phyloP scores from a whole-genome alignment of 2,329 filamentous ascomycete genomes.

The Phymatotrichopsis omnivora region DNA sequence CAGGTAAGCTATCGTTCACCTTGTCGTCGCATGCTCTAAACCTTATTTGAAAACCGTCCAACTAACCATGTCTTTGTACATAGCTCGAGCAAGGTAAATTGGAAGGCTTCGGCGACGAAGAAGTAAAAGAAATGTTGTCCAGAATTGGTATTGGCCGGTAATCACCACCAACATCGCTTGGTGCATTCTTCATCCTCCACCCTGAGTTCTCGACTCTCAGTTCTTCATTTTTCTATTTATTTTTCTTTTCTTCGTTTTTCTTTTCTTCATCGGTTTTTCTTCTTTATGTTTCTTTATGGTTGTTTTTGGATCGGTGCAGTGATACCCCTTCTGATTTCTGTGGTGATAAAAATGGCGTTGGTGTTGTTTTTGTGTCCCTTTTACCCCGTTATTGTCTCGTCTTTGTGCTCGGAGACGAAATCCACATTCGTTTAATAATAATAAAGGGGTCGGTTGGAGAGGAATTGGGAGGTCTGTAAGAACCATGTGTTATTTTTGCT shows the following conservation, averaged over 20 bases:
- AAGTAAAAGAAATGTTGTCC: constrained; percentile 20
- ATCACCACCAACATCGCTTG: constrained; percentile 1
- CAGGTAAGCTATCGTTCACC: constrained; percentile 11
- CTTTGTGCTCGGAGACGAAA: too few species aligned
- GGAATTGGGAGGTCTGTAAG: too few species aligned
- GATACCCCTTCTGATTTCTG: too few species aligned
- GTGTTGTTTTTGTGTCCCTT: too few species aligned
- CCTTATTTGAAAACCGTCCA: background rate
- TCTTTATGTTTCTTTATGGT: constrained; percentile 10
- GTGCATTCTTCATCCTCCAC: background rate
- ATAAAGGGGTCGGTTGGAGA: too few species aligned
- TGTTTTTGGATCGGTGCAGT: too few species aligned
- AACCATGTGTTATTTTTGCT: too few species aligned
- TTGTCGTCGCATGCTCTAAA: too few species aligned
- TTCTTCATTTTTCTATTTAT: constrained; percentile 9
- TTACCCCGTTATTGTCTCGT: too few species aligned
- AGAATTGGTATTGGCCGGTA: constrained; percentile 20
- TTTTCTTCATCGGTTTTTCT: constrained; percentile 12
- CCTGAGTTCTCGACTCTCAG: background rate
- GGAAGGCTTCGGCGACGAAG: constrained; percentile 20
- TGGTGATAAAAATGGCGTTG: too few species aligned
- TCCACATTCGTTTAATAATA: too few species aligned
- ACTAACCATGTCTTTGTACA: constrained; percentile 3
- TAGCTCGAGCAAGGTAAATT: constrained; percentile 23
- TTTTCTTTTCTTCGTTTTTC: background rate